Percentiles rank a stretch among this genome's conserved stretches.
Conservation (phyloP, 345 rosid species). For the Laguncularia racemosa region DNA sequence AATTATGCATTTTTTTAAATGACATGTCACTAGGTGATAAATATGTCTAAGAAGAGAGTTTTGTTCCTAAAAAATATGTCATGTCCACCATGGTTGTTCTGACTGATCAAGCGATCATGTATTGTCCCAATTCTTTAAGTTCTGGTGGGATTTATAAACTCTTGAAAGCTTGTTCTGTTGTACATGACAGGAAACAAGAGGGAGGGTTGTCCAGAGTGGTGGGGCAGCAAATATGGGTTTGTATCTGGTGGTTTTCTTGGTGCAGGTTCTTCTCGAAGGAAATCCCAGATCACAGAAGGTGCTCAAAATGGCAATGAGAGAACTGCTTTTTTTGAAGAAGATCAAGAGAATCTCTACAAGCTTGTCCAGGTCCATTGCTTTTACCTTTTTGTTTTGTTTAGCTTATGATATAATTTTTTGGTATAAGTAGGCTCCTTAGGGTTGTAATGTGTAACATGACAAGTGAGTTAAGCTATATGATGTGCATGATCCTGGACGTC, state of each 20-base stretch:
- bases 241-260: slow-evolving; percentile 95
- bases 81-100: too few species aligned
- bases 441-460: too few species aligned
- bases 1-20: too few species aligned
- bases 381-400: slow-evolving; percentile 3
- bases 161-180: background rate
- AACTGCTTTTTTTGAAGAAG: slow-evolving; percentile 70
- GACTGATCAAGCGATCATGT: too few species aligned
- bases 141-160: background rate
- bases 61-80: too few species aligned
- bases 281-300: slow-evolving; percentile 24
- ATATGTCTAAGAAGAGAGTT: too few species aligned
- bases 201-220: slow-evolving; percentile 68
- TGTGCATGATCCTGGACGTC: background rate
- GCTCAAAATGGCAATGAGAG: slow-evolving; percentile 33
- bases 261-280: slow-evolving; percentile 45
- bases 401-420: slow-evolving; percentile 1
- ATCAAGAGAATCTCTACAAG: slow-evolving; percentile 96
- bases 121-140: background rate
- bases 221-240: slow-evolving; percentile 84
- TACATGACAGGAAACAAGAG: slow-evolving; percentile 33
- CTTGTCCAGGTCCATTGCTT: slow-evolving; percentile 61
- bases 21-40: too few species aligned
- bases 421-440: background rate
- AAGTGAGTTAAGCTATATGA: too few species aligned